phyloP scores from a whole-genome alignment of 441 rosid genomes.

The Euphorbia neoarborescens region DNA sequence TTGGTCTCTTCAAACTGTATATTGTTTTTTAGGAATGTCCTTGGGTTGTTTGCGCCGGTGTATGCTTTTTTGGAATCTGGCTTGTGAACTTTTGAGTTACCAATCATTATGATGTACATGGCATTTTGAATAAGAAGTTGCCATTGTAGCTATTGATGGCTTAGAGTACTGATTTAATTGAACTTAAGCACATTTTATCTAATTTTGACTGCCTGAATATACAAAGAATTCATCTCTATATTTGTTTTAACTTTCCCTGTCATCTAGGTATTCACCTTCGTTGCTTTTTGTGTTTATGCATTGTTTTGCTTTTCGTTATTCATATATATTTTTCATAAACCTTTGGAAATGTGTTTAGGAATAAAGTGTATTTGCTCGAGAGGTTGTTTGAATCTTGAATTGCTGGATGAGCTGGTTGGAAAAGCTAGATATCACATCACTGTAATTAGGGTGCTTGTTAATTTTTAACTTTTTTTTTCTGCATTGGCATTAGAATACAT shows the following conservation, averaged over 20 bases:
- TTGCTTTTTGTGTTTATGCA: neutral
- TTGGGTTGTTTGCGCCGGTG: neutral
- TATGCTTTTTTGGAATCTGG: neutral
- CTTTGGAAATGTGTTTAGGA: neutral
- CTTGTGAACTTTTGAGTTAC: slow-evolving; percentile 2
- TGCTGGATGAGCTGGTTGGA: neutral
- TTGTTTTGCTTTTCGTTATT: neutral
- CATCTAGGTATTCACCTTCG: neutral
- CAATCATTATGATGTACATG: neutral
- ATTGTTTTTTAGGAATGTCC: too few relatives aligned
- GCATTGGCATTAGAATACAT: neutral
- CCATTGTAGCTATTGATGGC: neutral
- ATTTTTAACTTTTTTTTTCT: neutral
- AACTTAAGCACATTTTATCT: neutral
- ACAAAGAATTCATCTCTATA: neutral
- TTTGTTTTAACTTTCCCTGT: neutral
- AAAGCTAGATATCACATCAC: neutral
- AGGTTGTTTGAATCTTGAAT: neutral
- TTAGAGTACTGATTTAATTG: neutral
- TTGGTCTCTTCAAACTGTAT: too few relatives aligned
- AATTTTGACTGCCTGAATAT: neutral
- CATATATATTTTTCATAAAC: neutral
- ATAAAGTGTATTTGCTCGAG: neutral
- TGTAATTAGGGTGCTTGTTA: neutral
- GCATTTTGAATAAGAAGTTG: neutral